A percentile compares a stretch with the other conserved stretches of the same genome.
phyloP scores from a whole-genome alignment of 148 eudicot genomes.

The Nepenthes mirabilis region DNA sequence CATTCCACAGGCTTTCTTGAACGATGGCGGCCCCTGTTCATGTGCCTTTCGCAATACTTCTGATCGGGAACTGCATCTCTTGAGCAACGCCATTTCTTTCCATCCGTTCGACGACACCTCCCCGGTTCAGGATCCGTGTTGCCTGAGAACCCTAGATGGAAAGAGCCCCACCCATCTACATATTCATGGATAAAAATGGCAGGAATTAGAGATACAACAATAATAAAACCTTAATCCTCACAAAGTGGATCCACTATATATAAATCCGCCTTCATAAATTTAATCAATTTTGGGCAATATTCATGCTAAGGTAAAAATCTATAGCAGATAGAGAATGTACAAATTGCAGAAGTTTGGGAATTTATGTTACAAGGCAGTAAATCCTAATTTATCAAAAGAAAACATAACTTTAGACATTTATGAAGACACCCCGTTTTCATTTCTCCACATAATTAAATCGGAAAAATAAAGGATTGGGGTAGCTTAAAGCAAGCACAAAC shows the following conservation, averaged over 20 bases:
- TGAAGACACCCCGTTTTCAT: no score
- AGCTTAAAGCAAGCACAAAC: constrained; percentile 1
- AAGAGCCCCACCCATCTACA: constrained; percentile 15
- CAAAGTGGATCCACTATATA: neutral
- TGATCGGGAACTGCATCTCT: constrained; percentile 13
- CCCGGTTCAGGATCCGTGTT: constrained; percentile 15
- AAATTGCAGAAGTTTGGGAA: no score
- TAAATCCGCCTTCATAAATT: no score
- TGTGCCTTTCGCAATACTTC: constrained; percentile 14
- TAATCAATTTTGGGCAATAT: no score
- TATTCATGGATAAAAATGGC: neutral
- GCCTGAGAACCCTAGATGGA: constrained; percentile 11
- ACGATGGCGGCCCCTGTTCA: constrained; percentile 18
- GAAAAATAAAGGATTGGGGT: neutral
- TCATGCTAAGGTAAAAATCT: no score
- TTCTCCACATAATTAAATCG: neutral
- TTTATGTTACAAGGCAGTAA: no score
- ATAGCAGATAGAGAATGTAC: no score
- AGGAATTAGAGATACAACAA: neutral
- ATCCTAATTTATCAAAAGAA: no score
- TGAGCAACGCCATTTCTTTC: constrained; percentile 19
- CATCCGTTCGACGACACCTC: constrained; percentile 16
- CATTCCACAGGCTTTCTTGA: constrained; percentile 33
- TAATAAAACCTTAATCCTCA: neutral
- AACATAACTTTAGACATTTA: no score